phyloP scores from a whole-genome alignment of 73 alveolate genomes.

The Paramecium tetraurelia region DNA sequence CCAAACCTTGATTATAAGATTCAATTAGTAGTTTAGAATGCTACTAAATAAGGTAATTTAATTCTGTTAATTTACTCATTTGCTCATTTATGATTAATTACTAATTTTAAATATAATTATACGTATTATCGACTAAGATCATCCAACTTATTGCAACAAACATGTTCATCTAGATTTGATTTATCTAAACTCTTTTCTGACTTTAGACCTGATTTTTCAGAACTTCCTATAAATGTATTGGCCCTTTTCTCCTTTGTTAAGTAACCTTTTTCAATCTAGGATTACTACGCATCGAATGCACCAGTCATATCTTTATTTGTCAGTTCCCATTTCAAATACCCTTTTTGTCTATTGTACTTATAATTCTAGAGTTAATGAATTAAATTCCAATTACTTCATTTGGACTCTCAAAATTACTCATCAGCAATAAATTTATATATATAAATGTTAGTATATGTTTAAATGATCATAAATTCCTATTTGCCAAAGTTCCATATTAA shows the following conservation, averaged over 20 bases:
- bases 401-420: not conserved
- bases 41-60: not conserved
- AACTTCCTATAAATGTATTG: not conserved
- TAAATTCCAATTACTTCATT: not conserved
- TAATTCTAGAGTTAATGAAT: not conserved
- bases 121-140: not conserved
- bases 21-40: not conserved
- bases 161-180: not conserved
- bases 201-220: not conserved
- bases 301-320: not conserved
- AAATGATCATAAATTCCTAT: not conserved
- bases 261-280: not conserved
- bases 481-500: not conserved
- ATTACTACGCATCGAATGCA: not conserved
- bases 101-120: not conserved
- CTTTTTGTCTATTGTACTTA: not conserved
- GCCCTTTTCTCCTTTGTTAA: not conserved
- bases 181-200: not conserved
- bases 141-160: not conserved
- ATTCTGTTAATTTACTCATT: not conserved
- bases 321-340: slow-evolving; percentile 26
- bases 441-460: not conserved
- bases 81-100: not conserved
- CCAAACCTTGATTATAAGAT: not conserved
- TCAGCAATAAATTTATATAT: not conserved